A percentile compares a stretch with the other conserved stretches of the same genome.
These are phyloP conservation scores for Cordyceps cicadae DNA, from an alignment of 2,329 filamentous ascomycete species.

Conservation along the genomic window DNA sequence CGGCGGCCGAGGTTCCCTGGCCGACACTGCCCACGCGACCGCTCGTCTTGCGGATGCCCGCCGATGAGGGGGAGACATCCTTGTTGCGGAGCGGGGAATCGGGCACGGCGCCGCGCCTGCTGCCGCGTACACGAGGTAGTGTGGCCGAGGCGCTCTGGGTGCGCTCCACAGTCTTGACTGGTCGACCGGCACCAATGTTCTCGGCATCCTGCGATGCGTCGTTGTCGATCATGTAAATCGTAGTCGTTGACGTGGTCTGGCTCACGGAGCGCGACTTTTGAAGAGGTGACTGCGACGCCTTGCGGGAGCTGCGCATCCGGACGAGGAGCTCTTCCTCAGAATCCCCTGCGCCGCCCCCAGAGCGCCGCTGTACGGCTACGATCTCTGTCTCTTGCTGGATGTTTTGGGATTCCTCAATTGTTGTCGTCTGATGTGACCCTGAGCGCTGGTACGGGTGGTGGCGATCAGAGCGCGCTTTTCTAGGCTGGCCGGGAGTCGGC, in stretches of 20 bases:
- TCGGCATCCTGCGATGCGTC: slow-evolving; percentile 63
- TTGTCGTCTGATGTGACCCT: slow-evolving; percentile 32
- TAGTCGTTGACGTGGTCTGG: slow-evolving; percentile 62
- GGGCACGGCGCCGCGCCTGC: slow-evolving; percentile 42
- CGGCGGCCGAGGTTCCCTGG: slow-evolving; percentile 32
- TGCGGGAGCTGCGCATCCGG: slow-evolving; percentile 61
- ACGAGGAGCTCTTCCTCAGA: slow-evolving; percentile 79
- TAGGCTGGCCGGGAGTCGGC: slow-evolving; percentile 92
- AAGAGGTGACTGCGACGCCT: slow-evolving; percentile 54
- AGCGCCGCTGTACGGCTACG: slow-evolving; percentile 52
- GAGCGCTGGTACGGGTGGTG: slow-evolving; percentile 64
- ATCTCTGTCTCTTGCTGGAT: slow-evolving; percentile 52
- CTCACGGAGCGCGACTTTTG: slow-evolving; percentile 64
- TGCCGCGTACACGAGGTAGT: slow-evolving; percentile 54
- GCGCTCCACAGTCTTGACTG: slow-evolving; percentile 51
- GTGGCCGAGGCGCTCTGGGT: slow-evolving; percentile 46
- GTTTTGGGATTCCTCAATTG: slow-evolving; percentile 42
- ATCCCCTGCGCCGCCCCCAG: slow-evolving; percentile 47
- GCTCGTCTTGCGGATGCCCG: slow-evolving; percentile 56
- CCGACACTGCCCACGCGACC: slow-evolving; percentile 55
- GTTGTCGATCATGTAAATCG: slow-evolving; percentile 54
- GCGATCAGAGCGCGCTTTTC: slow-evolving; percentile 70
- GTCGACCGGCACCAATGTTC: slow-evolving; percentile 55
- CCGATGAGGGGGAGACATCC: slow-evolving; percentile 29
- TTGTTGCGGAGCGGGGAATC: slow-evolving; percentile 44